A percentile compares a stretch with the other conserved stretches of the same genome.
Evolutionary conservation across 2,329 filamentous ascomycete species (phyloP).

Genomic region (Samsoniella hepiali): DNA sequence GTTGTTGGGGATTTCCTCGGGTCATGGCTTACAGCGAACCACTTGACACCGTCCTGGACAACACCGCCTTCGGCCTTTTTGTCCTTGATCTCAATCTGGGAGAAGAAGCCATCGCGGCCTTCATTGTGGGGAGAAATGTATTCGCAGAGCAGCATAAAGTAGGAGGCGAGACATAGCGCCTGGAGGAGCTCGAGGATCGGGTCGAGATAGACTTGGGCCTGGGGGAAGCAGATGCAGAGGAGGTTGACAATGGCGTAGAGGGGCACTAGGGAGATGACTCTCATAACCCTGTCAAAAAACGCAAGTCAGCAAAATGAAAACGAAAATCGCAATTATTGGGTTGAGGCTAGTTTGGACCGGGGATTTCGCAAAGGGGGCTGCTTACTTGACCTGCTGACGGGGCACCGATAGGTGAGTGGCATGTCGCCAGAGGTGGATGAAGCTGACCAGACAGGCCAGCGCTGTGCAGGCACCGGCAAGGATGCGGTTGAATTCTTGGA

Average conservation of each 20-base stretch:
- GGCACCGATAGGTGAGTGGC: conserved; percentile 39
- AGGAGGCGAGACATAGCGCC: conserved; percentile 39
- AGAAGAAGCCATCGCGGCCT: conserved; percentile 36
- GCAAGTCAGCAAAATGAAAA: background rate
- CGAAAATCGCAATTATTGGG: background rate
- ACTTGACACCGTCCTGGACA: conserved; percentile 30
- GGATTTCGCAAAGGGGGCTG: background rate
- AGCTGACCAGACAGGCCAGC: conserved; percentile 30
- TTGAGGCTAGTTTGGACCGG: background rate
- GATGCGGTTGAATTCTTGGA: conserved; percentile 33
- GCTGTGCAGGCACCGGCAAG: conserved; percentile 34
- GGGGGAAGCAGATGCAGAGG: conserved; percentile 36
- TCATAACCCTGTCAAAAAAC: conserved; percentile 33
- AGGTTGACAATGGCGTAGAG: conserved; percentile 39
- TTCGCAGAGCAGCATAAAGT: conserved; percentile 43
- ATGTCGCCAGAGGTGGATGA: conserved; percentile 33
- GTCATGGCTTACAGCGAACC: conserved; percentile 29
- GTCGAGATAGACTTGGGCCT: conserved; percentile 38
- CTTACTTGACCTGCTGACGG: conserved; percentile 40
- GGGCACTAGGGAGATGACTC: conserved; percentile 40
- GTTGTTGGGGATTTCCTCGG: background rate
- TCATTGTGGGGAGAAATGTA: conserved; percentile 36
- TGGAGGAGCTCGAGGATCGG: conserved; percentile 39
- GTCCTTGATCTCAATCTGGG: conserved; percentile 31
- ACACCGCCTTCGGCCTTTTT: conserved; percentile 25